Percentiles rank a stretch among this genome's conserved stretches.
Evolutionary conservation across 805 yeast species (phyloP).

Genomic region (Metschnikowia amazonensis): DNA sequence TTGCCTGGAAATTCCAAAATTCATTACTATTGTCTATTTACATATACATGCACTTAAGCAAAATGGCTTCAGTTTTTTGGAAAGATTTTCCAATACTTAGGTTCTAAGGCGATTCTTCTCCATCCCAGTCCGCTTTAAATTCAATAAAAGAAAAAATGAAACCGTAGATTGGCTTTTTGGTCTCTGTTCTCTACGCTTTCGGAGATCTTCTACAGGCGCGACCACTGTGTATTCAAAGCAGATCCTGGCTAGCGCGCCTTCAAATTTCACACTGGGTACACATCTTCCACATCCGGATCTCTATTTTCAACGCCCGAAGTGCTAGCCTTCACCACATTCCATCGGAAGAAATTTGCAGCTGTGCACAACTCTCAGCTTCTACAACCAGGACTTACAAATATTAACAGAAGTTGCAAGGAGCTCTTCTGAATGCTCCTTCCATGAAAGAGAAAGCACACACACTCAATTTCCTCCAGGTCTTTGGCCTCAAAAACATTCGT

Average conservation of each 20-base stretch:
- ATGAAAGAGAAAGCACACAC: not conserved
- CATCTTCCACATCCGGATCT: slow-evolving; percentile 1
- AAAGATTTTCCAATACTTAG: too few species aligned
- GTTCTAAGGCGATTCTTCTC: too few species aligned
- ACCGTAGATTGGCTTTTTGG: not conserved
- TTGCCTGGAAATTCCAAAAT: not conserved
- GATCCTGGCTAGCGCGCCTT: slow-evolving; percentile 5
- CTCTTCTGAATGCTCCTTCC: not conserved
- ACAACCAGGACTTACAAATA: not conserved
- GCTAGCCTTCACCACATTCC: not conserved
- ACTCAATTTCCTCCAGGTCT: not conserved
- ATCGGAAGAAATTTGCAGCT: not conserved
- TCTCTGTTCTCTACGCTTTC: not conserved
- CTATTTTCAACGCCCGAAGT: not conserved
- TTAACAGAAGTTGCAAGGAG: not conserved
- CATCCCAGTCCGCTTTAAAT: too few species aligned
- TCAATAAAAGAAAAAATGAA: too few species aligned
- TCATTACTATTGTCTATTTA: not conserved
- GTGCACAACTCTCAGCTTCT: not conserved
- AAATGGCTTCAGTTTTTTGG: too few species aligned
- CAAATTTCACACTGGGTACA: slow-evolving; percentile 1
- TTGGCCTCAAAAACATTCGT: not conserved
- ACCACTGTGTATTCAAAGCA: slow-evolving; percentile 1
- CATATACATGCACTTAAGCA: too few species aligned
- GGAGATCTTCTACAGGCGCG: not conserved